Percentiles rank a stretch among this genome's conserved stretches.
These are phyloP conservation scores for Pseudopediastrum boryanum DNA, from an alignment of 139 green algal species.

Conservation along the genomic window DNA sequence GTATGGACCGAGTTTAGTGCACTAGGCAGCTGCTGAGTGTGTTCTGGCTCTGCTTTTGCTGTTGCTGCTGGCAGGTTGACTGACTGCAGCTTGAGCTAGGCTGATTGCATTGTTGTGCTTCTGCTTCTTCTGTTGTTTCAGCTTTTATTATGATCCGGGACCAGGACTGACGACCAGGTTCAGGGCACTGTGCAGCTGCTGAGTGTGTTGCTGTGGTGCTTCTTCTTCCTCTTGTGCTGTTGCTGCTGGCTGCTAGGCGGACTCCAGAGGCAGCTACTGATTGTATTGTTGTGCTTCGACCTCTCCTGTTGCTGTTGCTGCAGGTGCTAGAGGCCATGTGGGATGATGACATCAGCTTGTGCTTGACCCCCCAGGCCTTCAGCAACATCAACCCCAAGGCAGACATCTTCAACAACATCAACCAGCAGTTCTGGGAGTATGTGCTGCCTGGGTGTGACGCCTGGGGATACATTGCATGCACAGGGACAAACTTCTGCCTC, in stretches of 20 bases:
- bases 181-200: not conserved
- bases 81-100: not conserved
- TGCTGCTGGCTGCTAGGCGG: not conserved
- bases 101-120: too few species aligned
- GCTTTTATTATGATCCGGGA: too few species aligned
- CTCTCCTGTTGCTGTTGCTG: not conserved
- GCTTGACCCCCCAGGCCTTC: constrained; percentile 68
- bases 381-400: constrained; percentile 76
- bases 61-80: not conserved
- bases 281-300: not conserved
- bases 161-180: too few species aligned
- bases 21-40: not conserved
- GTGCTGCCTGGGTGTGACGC: constrained; percentile 43
- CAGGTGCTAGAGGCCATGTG: constrained; percentile 47
- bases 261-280: not conserved
- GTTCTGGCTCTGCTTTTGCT: not conserved
- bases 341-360: constrained; percentile 42
- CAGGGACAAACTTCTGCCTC: constrained; percentile 67
- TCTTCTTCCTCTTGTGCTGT: not conserved
- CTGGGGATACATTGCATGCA: constrained; percentile 44
- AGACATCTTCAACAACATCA: constrained; percentile 91
- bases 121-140: not conserved
- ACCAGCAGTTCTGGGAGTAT: constrained; percentile 81
- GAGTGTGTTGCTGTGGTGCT: not conserved
- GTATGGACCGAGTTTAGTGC: too few species aligned